phyloP scores from a whole-genome alignment of 441 rosid genomes.

The Erodium moschatum region DNA sequence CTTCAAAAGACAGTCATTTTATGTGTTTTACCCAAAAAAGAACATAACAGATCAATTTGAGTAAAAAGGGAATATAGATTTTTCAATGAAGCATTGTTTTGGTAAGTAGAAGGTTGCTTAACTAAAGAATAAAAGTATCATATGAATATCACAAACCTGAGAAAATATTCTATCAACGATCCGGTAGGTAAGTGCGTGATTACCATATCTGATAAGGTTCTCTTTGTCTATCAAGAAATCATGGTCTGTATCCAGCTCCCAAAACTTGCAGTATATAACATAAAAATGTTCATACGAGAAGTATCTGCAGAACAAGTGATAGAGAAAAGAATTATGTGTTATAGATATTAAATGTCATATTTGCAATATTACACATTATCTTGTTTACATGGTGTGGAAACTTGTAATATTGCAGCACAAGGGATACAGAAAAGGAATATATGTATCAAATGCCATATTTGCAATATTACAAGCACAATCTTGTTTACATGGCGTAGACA shows the following conservation, averaged over 20 bases:
- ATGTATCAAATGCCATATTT: no score
- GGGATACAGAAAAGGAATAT: no score
- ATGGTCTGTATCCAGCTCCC: constrained; percentile 95
- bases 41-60: constrained; percentile 13
- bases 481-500: not conserved
- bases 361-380: not conserved
- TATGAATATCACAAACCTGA: constrained; percentile 50
- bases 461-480: no score
- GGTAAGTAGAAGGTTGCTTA: constrained; percentile 11
- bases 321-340: not conserved
- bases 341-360: not conserved
- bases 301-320: constrained; percentile 40
- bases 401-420: not conserved
- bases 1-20: no score
- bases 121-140: constrained; percentile 7
- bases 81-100: not conserved
- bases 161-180: constrained; percentile 95
- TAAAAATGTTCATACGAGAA: constrained; percentile 97
- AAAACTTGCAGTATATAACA: constrained; percentile 96
- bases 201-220: constrained; percentile 94
- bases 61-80: constrained; percentile 2
- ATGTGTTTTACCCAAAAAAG: no score
- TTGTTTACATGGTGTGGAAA: not conserved
- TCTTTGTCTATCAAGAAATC: constrained; percentile 96
- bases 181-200: constrained; percentile 94